Evolutionary conservation across 2,329 filamentous ascomycete genomes (phyloP).

Genomic region (Fusarium sp.): DNA sequence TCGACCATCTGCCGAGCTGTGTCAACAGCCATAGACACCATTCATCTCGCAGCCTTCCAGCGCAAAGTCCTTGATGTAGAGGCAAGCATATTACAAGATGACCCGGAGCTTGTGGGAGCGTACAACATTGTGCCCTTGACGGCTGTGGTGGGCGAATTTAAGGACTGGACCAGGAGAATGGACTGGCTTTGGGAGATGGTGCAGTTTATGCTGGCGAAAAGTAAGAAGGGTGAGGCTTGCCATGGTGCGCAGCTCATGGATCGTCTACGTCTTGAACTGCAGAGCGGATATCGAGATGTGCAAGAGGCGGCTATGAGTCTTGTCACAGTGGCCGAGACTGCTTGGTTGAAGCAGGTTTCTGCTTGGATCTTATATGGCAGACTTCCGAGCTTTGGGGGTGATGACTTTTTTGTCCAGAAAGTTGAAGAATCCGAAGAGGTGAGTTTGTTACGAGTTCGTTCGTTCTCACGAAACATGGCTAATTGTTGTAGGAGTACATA

Average conservation of each 20-base stretch:
- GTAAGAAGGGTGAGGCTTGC: constrained; percentile 58
- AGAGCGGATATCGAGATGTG: constrained; percentile 90
- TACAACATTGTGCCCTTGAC: constrained; percentile 95
- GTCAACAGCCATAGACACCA: constrained; percentile 79
- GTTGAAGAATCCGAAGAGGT: constrained; percentile 59
- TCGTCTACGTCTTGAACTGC: constrained; percentile 78
- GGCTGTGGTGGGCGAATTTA: constrained; percentile 84
- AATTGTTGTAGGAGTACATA: constrained; percentile 65
- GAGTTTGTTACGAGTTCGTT: constrained; percentile 26
- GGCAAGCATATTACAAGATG: constrained; percentile 78
- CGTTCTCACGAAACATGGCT: neutral
- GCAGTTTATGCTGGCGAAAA: constrained; percentile 71
- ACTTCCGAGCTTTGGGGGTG: constrained; percentile 79
- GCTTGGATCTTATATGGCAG: constrained; percentile 93
- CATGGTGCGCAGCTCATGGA: constrained; percentile 83
- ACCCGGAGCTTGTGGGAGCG: constrained; percentile 85
- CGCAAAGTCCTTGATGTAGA: constrained; percentile 88
- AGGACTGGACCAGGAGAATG: constrained; percentile 86
- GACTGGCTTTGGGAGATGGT: constrained; percentile 86
- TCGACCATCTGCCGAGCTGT: constrained; percentile 91
- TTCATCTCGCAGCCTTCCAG: constrained; percentile 85
- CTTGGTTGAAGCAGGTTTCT: constrained; percentile 91
- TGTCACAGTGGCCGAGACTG: constrained; percentile 83
- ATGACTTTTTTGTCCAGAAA: constrained; percentile 87
- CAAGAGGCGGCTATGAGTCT: constrained; percentile 81